phyloP scores from a whole-genome alignment of 2,329 filamentous ascomycete genomes.

The Aspergillus caelatus region DNA sequence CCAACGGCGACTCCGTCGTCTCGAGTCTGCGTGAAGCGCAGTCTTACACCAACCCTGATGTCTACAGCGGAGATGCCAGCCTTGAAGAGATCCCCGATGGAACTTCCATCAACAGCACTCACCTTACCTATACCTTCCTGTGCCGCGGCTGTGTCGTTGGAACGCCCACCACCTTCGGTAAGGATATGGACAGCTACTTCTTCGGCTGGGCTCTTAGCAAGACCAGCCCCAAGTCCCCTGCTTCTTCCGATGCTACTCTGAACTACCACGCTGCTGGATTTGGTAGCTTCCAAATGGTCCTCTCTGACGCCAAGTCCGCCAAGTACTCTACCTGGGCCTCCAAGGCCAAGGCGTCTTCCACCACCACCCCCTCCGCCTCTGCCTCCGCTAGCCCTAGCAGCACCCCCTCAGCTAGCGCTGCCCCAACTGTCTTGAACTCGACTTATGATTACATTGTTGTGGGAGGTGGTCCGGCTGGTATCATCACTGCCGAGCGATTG shows the following conservation, averaged over 20 bases:
- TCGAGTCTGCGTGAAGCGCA: conserved; percentile 16
- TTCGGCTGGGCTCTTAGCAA: conserved; percentile 22
- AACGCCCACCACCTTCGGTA: conserved; percentile 18
- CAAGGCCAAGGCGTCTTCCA: conserved; percentile 15
- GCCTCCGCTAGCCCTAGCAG: conserved; percentile 7
- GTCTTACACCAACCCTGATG: conserved; percentile 17
- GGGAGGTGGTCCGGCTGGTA: conserved; percentile 24
- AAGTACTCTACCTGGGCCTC: conserved; percentile 22
- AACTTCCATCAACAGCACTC: conserved; percentile 20
- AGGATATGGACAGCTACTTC: conserved; percentile 16
- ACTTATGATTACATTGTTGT: conserved; percentile 28
- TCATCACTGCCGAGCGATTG: conserved; percentile 24
- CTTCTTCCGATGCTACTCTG: conserved; percentile 15
- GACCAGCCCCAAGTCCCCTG: conserved; percentile 18
- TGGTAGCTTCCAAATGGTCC: conserved; percentile 19
- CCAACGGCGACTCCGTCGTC: conserved; percentile 17
- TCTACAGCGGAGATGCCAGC: conserved; percentile 15
- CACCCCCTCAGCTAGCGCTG: conserved; percentile 14
- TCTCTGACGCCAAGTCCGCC: conserved; percentile 18
- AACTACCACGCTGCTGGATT: conserved; percentile 21
- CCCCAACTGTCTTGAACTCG: conserved; percentile 17
- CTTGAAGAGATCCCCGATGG: conserved; percentile 19
- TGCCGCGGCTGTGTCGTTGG: conserved; percentile 20
- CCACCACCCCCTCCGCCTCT: conserved; percentile 11
- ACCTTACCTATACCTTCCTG: conserved; percentile 24